These are phyloP conservation scores for Eremomyces bilateralis DNA, from an alignment of 495 filamentous ascomycete genomes.

Conservation along the genomic window DNA sequence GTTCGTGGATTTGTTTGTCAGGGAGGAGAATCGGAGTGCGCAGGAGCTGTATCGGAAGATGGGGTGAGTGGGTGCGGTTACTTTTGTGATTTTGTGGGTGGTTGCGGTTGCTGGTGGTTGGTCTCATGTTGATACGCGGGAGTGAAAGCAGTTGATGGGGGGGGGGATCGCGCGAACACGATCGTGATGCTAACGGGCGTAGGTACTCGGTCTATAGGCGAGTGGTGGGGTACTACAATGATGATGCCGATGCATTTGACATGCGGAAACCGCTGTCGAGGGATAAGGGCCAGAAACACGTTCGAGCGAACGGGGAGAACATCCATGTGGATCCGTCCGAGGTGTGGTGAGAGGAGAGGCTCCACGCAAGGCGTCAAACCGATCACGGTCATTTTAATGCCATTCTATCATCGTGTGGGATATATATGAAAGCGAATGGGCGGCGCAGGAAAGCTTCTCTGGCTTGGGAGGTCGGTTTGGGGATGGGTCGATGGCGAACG, in stretches of 20 bases:
- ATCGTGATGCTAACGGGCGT: neutral
- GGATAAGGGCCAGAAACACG: constrained; percentile 55
- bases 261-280: constrained; percentile 85
- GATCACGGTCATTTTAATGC: too few relatives aligned
- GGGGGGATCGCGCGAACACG: neutral
- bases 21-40: constrained; percentile 69
- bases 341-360: constrained; percentile 62
- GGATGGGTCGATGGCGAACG: too few relatives aligned
- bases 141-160: too few relatives aligned
- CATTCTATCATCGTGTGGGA: too few relatives aligned
- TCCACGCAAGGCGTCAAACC: too few relatives aligned
- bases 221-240: constrained; percentile 80
- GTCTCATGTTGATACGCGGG: too few relatives aligned
- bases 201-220: constrained; percentile 63
- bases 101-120: too few relatives aligned
- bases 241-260: constrained; percentile 83
- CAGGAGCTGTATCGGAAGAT: constrained; percentile 73
- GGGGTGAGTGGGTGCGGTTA: constrained; percentile 36
- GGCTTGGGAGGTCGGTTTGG: too few relatives aligned
- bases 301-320: constrained; percentile 64
- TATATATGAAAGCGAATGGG: too few relatives aligned
- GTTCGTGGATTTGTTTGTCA: constrained; percentile 91
- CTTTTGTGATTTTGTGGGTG: too few relatives aligned
- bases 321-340: constrained; percentile 62
- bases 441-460: too few relatives aligned